A percentile compares a stretch with the other conserved stretches of the same genome.
These are phyloP conservation scores for Phytophthora capsici DNA, from an alignment of 352 stramenopile species.

Conservation along the genomic window DNA sequence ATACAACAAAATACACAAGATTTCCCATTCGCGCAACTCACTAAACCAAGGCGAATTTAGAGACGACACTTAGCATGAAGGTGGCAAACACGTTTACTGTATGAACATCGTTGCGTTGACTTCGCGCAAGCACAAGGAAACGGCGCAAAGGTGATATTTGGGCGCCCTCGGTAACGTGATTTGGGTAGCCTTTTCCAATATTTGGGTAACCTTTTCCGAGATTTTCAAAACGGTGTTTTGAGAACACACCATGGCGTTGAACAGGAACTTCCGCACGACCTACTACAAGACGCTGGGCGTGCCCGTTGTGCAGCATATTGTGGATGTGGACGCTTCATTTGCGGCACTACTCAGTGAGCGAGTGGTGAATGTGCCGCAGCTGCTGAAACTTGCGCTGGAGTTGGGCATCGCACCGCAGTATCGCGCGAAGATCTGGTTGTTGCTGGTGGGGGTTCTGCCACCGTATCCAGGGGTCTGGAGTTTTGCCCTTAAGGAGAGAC, in stretches of 20 bases:
- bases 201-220: neutral
- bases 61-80: too few relatives aligned
- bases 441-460: conserved; percentile 64
- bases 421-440: conserved; percentile 62
- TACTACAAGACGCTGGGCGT: conserved; percentile 91
- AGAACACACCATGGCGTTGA: conserved; percentile 55
- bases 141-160: too few relatives aligned
- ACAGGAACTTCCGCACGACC: conserved; percentile 78
- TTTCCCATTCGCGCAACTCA: too few relatives aligned
- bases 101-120: too few relatives aligned
- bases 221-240: too few relatives aligned
- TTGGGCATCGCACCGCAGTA: conserved; percentile 66
- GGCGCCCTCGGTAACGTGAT: too few relatives aligned
- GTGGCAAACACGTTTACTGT: too few relatives aligned
- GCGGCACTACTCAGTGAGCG: conserved; percentile 64
- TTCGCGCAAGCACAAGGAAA: too few relatives aligned
- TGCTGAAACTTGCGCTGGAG: conserved; percentile 79
- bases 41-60: too few relatives aligned
- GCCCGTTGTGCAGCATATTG: conserved; percentile 83
- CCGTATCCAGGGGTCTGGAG: conserved; percentile 66
- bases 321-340: conserved; percentile 81
- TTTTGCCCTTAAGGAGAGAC: conserved; percentile 58
- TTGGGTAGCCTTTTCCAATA: too few relatives aligned
- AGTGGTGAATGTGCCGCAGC: conserved; percentile 66
- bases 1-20: too few relatives aligned